A percentile compares a stretch with the other conserved stretches of the same genome.
Conservation (phyloP, 345 rosid genomes). For the Salix viminalis region DNA sequence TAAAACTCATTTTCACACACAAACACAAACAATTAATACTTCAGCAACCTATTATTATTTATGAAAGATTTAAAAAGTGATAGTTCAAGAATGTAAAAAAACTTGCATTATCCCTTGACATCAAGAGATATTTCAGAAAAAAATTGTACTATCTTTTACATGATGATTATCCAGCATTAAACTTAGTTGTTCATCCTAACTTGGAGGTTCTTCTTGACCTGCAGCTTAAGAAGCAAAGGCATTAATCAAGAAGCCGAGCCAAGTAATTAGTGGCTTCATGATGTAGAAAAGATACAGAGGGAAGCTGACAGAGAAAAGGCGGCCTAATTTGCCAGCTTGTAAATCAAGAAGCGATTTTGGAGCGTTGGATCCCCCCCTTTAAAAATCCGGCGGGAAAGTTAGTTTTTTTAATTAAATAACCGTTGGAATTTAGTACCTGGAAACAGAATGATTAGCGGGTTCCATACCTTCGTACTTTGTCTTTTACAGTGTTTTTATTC, state of each 20-base stretch:
- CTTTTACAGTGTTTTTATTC: constrained; percentile 31
- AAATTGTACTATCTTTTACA: not conserved
- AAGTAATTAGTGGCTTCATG: not conserved
- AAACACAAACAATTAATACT: no score
- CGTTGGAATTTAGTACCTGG: constrained; percentile 35
- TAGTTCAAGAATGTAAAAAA: no score
- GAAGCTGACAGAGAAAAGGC: constrained; percentile 40
- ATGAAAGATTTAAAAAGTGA: no score
- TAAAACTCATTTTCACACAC: no score
- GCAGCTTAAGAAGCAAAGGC: not conserved
- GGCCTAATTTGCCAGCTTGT: constrained; percentile 38
- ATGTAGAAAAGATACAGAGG: constrained; percentile 20
- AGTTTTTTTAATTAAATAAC: constrained; percentile 8
- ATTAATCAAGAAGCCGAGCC: constrained; percentile 3
- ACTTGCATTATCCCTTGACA: no score
- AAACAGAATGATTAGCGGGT: constrained; percentile 39
- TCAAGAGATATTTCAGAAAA: no score
- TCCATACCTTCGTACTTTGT: constrained; percentile 27
- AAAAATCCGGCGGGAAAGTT: constrained; percentile 19
- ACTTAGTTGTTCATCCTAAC: not conserved
- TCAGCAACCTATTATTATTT: no score
- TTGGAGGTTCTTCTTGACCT: not conserved
- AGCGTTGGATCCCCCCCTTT: constrained; percentile 18
- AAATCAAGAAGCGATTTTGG: constrained; percentile 2
- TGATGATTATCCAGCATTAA: no score